Conservation (phyloP, 768 basidiomycete genomes). For the Termitomyces sp. region DNA sequence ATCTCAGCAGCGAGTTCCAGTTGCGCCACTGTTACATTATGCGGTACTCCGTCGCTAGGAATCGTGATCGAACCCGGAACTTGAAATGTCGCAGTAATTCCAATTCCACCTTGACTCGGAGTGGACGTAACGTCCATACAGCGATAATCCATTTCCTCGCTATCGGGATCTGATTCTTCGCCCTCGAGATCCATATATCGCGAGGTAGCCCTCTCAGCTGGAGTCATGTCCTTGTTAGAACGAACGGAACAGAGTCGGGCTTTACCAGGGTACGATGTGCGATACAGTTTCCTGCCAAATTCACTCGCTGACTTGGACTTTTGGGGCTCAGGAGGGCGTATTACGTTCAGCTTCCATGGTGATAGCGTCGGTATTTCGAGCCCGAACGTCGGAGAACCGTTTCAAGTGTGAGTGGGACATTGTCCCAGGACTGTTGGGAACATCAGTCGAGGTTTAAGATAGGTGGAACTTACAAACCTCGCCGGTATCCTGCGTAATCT, state of each 20-base stretch:
- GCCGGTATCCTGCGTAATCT: constrained; percentile 40
- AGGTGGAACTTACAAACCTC: constrained; percentile 27
- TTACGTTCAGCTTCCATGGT: constrained; percentile 31
- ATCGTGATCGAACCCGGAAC: constrained; percentile 42
- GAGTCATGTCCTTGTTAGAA: neutral
- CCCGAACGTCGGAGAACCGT: constrained; percentile 41
- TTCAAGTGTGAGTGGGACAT: constrained; percentile 41
- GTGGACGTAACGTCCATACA: constrained; percentile 31
- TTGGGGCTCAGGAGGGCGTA: neutral
- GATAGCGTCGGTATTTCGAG: constrained; percentile 32
- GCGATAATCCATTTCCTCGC: constrained; percentile 18
- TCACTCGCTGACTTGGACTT: neutral
- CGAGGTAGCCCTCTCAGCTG: too few species aligned
- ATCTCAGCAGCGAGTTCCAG: constrained; percentile 36
- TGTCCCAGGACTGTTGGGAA: constrained; percentile 27
- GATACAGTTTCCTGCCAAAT: too few species aligned
- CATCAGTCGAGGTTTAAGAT: neutral
- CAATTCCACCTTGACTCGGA: too few species aligned
- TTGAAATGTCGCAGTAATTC: constrained; percentile 38
- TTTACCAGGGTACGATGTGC: too few species aligned
- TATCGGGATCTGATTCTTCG: neutral
- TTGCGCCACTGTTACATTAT: constrained; percentile 41
- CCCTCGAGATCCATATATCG: too few species aligned
- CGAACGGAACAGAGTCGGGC: neutral
- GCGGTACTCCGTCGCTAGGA: constrained; percentile 37